A percentile compares a stretch with the other conserved stretches of the same genome.
These are phyloP conservation scores for Phytophthora hibernalis DNA, from an alignment of 352 stramenopile species.

Conservation along the genomic window DNA sequence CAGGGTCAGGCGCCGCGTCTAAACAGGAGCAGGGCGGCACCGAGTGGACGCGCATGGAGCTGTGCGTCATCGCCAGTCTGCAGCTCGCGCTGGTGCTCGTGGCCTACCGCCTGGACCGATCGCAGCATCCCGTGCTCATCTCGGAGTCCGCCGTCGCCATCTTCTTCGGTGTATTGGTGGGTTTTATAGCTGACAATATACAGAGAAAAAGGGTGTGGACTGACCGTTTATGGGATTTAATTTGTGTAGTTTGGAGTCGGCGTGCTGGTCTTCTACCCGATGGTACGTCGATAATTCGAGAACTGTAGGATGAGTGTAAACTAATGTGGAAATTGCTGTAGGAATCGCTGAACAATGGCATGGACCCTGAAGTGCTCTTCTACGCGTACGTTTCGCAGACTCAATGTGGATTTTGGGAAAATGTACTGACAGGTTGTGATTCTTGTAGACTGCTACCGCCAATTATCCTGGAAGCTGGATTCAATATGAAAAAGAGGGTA, in stretches of 20 bases:
- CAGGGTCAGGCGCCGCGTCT: slow-evolving; percentile 30
- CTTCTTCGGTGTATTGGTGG: slow-evolving; percentile 84
- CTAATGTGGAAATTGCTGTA: slow-evolving; percentile 30
- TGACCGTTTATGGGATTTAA: slow-evolving; percentile 18
- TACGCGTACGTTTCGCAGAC: slow-evolving; percentile 57
- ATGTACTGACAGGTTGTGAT: slow-evolving; percentile 3
- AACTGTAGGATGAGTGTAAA: not conserved
- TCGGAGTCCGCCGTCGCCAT: slow-evolving; percentile 86
- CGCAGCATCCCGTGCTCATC: slow-evolving; percentile 69
- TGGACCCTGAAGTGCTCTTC: slow-evolving; percentile 88
- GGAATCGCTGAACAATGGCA: slow-evolving; percentile 83
- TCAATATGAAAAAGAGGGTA: slow-evolving; percentile 91
- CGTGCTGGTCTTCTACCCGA: slow-evolving; percentile 82
- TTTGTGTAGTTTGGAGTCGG: slow-evolving; percentile 68
- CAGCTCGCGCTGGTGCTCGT: slow-evolving; percentile 86
- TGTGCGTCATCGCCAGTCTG: slow-evolving; percentile 83
- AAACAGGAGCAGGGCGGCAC: slow-evolving; percentile 31
- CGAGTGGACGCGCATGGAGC: slow-evolving; percentile 78
- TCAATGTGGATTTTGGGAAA: not conserved
- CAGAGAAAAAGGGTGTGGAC: slow-evolving; percentile 11
- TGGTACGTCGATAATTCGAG: slow-evolving; percentile 40
- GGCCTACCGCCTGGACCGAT: slow-evolving; percentile 79
- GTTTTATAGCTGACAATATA: slow-evolving; percentile 5
- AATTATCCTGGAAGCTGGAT: slow-evolving; percentile 88
- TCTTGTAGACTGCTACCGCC: slow-evolving; percentile 63